Evolutionary conservation across 148 eudicot genomes (phyloP), one percentile per base, ranked within the genome.

Genomic region (Oxyria digyna): DNA sequence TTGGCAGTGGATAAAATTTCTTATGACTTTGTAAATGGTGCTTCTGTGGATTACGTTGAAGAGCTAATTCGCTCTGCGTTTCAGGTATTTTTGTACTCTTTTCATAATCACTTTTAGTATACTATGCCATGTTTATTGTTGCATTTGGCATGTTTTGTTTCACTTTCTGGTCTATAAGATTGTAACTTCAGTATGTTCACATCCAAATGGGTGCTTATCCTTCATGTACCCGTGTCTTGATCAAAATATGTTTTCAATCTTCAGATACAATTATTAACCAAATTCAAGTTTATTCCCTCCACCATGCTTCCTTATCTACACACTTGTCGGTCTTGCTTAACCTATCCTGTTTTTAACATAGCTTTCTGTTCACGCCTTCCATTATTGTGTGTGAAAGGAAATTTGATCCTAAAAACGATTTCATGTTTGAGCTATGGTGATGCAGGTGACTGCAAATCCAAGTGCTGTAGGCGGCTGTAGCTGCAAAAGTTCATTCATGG

Each of bases 51-150:
- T 88, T 91, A 91, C 81, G 99, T 83, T 23, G 93, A 91, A 84
- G 99, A 94, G 85, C 88, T 94, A 67, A 94, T 91, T 50, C 96
- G 99, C 24, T 88, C 99, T 68, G 99, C 96, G 43, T 94, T 94
- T 50, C 99, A 94, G 93, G 99, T 91, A 48, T 24, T 62, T 18
- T 5, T 46, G 69, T 78, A 35, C 52, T 26, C 35, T 24, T 59
- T 1, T 26, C 37, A 59, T 31, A 54, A 18, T 42, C 15, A 42
- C 45, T 42, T 42, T 17, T 42, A 17, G 13, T 42, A 42, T 42
- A 42, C 15, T 17, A 42, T 42, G 45, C 13, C 45, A 42, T 42
- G 45, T 42, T 14, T 3, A 42, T 11, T 42, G 45, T 14, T 42
- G 15, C 45, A 42, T 42, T 13, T 42, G 45, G 15, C 15, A 42